Conservation (phyloP, 768 basidiomycete species). For the Tylopilus sp. region DNA sequence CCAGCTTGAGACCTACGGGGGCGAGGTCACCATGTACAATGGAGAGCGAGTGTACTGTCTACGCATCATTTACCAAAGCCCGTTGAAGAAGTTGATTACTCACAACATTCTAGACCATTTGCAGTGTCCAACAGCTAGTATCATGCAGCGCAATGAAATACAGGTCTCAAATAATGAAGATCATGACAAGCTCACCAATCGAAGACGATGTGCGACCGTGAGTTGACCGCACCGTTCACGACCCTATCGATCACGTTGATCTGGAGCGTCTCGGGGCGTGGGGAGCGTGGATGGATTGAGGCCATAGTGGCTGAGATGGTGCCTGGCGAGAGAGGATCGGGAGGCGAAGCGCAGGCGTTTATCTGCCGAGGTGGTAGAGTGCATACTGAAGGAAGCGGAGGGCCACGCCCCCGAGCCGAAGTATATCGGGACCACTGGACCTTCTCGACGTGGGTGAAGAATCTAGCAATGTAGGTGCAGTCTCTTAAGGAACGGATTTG, state of each 20-base stretch:
- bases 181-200: background rate
- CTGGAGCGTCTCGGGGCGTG: conserved; percentile 36
- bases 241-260: conserved; percentile 33
- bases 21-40: conserved; percentile 9
- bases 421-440: conserved; percentile 2
- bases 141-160: background rate
- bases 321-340: conserved; percentile 35
- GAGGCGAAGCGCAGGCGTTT: conserved; percentile 22
- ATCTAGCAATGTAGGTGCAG: conserved; percentile 10
- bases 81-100: background rate
- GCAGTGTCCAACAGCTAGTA: background rate
- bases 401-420: conserved; percentile 18
- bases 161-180: background rate
- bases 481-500: conserved; percentile 25
- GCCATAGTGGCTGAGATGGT: conserved; percentile 35
- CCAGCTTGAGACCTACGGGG: conserved; percentile 3
- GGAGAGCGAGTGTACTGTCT: conserved; percentile 3
- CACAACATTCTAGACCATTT: background rate
- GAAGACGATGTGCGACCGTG: conserved; percentile 1
- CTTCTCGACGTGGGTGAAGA: background rate
- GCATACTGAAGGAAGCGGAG: conserved; percentile 15
- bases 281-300: conserved; percentile 30
- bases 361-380: conserved; percentile 14
- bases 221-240: conserved; percentile 26
- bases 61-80: background rate